These are phyloP conservation scores for Funneliformis geosporum DNA, from an alignment of 192 early-diverging fungal species.

Conservation along the genomic window DNA sequence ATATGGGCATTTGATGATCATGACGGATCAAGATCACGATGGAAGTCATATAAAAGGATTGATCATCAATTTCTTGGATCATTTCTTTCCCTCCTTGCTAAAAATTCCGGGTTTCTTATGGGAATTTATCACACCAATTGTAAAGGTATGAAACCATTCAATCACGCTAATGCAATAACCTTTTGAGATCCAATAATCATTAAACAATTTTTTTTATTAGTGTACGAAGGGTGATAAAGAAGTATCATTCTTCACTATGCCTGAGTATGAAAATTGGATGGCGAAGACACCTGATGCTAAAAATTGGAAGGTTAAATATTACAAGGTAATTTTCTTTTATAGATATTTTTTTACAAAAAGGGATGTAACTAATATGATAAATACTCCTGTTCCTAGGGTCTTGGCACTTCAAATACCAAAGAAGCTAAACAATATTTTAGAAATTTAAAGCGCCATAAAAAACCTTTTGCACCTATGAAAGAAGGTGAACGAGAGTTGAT, in stretches of 20 bases:
- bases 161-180: too few relatives aligned
- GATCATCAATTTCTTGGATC: slow-evolving; percentile 94
- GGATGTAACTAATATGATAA: too few relatives aligned
- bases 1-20: slow-evolving; percentile 96
- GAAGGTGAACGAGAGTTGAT: slow-evolving; percentile 73
- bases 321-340: slow-evolving; percentile 56
- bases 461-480: slow-evolving; percentile 62
- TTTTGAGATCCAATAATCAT: too few relatives aligned
- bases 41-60: slow-evolving; percentile 97
- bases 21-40: slow-evolving; percentile 98
- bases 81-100: slow-evolving; percentile 89
- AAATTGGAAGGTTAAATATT: slow-evolving; percentile 92
- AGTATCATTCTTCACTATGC: slow-evolving; percentile 85
- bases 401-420: slow-evolving; percentile 81
- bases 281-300: slow-evolving; percentile 62
- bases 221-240: background rate
- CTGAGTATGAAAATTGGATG: slow-evolving; percentile 91
- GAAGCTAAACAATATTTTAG: slow-evolving; percentile 94
- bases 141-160: background rate
- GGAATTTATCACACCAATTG: slow-evolving; percentile 97
- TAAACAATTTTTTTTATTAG: too few relatives aligned
- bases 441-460: slow-evolving; percentile 75
- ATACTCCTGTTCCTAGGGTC: slow-evolving; percentile 48
- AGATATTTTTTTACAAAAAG: too few relatives aligned
- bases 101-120: slow-evolving; percentile 87